Evolutionary conservation across 805 yeast genomes (phyloP), one percentile per base, ranked within the genome.

Genomic region (Saccharomycopsis sp.): DNA sequence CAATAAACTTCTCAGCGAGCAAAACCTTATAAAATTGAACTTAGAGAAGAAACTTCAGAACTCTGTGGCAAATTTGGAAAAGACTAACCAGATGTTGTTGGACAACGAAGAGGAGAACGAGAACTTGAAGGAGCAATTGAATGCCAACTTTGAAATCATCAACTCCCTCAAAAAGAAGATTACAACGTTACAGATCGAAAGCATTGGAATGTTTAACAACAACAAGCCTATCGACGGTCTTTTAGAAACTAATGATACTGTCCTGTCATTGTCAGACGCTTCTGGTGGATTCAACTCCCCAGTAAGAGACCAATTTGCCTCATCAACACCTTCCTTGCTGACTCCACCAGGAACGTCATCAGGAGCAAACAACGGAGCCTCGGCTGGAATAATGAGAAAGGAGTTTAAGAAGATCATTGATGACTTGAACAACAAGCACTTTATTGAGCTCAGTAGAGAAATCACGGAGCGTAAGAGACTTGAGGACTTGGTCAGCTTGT

Each of bases 401-500:
- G 62, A 58, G 53, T 61, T 61, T 34, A 58, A 56, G 24, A 56
- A 57, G 40, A 58, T 61, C 12, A 56, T 77, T 23, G 68, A 71
- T 46, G 79, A 75, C 53, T 72, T 76, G 41, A 79, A 76, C 58
- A 79, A 76, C 58, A 78, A 74, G 57, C 75, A 76, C 61, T 79
- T 74, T 61, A 65, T 73, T 3, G 79, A 76, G 61, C 67, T 77
- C 54, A 66, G 69, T 52, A 74, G 75, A 60, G 80, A 77, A 64
- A 69, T 77, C 48, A 63, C 72, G 16, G 69, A 67, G 59, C 65
- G 77, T 58, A 68, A 73, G 54, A 68, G 71, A 57, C 65, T 75
- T 24, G 62, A 60, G 34, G 60, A 56, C 34, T 52, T 61, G 24
- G 58, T 61, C 7, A 64, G 66, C 50, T 41, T 61, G 52, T 61